phyloP scores from a whole-genome alignment of 768 basidiomycete genomes.

The Candolleomyces efflorescens region DNA sequence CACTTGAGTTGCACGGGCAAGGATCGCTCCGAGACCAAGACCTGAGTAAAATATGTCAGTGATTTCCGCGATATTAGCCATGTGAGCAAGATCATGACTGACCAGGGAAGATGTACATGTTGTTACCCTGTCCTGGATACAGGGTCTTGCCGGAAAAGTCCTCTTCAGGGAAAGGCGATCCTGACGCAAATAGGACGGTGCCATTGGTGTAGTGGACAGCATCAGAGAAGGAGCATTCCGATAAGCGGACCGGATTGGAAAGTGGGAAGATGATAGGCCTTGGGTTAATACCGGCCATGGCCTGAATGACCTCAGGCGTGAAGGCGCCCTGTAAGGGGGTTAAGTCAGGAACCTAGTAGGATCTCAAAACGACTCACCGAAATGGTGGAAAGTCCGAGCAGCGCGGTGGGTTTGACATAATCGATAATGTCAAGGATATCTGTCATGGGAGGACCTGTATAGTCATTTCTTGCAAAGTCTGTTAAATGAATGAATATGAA shows the following conservation, averaged over 20 bases:
- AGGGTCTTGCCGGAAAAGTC: conserved; percentile 49
- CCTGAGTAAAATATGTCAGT: conserved; percentile 29
- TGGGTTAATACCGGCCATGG: conserved; percentile 76
- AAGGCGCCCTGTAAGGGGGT: conserved; percentile 58
- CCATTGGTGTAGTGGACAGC: conserved; percentile 72
- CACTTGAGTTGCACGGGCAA: conserved; percentile 62
- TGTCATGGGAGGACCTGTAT: conserved; percentile 69
- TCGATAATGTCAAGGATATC: conserved; percentile 74
- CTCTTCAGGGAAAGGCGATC: conserved; percentile 77
- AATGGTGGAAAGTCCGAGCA: conserved; percentile 88
- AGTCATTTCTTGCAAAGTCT: conserved; percentile 84
- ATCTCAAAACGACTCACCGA: conserved; percentile 33
- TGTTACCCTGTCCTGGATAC: conserved; percentile 90
- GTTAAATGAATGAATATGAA: conserved; percentile 5
- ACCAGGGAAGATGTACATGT: conserved; percentile 86
- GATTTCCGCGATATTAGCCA: background rate
- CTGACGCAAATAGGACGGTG: conserved; percentile 79
- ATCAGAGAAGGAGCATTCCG: conserved; percentile 77
- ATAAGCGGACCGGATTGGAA: conserved; percentile 81
- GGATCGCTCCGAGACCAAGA: conserved; percentile 75
- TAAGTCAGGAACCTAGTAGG: background rate
- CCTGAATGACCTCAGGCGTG: conserved; percentile 59
- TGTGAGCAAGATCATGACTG: conserved; percentile 7
- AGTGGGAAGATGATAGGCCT: conserved; percentile 92
- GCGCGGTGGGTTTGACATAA: conserved; percentile 82